A percentile compares a stretch with the other conserved stretches of the same genome.
Evolutionary conservation across 2,329 filamentous ascomycete genomes (phyloP).

Genomic region (Thelonectria blattea): DNA sequence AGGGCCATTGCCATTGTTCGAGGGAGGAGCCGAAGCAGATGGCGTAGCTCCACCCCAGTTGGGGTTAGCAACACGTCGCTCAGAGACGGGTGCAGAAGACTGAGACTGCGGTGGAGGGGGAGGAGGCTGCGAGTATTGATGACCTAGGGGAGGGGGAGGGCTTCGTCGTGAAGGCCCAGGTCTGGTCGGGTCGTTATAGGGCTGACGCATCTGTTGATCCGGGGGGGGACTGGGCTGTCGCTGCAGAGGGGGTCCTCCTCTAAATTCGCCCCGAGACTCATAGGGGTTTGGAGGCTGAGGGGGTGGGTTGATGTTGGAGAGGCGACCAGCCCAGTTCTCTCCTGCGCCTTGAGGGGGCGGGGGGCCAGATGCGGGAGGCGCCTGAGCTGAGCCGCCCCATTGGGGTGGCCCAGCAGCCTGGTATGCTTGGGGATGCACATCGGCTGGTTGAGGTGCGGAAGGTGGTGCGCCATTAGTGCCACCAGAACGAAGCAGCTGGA

Average conservation of each 20-base stretch:
- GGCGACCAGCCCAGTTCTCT: constrained; percentile 65
- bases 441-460: constrained; percentile 86
- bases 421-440: constrained; percentile 95
- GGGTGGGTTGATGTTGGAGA: constrained; percentile 79
- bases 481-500: constrained; percentile 86
- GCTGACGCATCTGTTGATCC: constrained; percentile 63
- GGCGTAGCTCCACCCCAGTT: constrained; percentile 64
- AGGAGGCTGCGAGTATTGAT: constrained; percentile 57
- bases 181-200: constrained; percentile 61
- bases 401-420: constrained; percentile 84
- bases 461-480: constrained; percentile 75
- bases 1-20: constrained; percentile 45
- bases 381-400: constrained; percentile 81
- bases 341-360: constrained; percentile 65
- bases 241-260: constrained; percentile 70
- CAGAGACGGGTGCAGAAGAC: constrained; percentile 55
- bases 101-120: constrained; percentile 54
- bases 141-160: constrained; percentile 58
- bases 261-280: constrained; percentile 74
- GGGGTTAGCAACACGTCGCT: constrained; percentile 65
- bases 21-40: constrained; percentile 46
- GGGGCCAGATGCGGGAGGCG: constrained; percentile 57
- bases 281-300: constrained; percentile 82
- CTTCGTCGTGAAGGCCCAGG: constrained; percentile 52
- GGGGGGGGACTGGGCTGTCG: constrained; percentile 79